Evolutionary conservation across 495 filamentous ascomycete species (phyloP).

Genomic region (Ramalina peruviana): DNA sequence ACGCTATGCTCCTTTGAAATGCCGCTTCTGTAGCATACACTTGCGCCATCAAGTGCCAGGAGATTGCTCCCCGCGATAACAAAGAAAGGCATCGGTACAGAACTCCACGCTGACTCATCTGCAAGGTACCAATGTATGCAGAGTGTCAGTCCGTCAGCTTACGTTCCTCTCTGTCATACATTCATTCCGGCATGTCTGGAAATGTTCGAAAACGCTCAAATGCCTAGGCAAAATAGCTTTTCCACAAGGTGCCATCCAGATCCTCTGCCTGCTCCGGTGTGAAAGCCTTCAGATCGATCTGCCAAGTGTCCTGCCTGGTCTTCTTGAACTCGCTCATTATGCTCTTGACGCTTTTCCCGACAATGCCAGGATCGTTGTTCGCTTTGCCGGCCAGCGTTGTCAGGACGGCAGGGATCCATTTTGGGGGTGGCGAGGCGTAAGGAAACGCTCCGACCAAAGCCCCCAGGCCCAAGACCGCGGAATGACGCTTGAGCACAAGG

Average conservation of each 20-base stretch:
- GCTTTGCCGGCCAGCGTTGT: constrained; percentile 74
- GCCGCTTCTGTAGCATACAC: too few relatives aligned
- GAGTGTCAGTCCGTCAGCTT: too few relatives aligned
- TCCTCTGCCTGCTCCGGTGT: constrained; percentile 86
- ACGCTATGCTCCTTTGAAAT: too few relatives aligned
- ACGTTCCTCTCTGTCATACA: too few relatives aligned
- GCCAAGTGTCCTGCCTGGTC: constrained; percentile 98
- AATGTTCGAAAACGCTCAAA: too few relatives aligned
- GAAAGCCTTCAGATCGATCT: constrained; percentile 94
- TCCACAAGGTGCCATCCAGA: constrained; percentile 93
- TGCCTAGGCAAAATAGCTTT: constrained; percentile 79
- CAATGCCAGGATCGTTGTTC: constrained; percentile 77
- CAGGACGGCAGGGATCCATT: constrained; percentile 87
- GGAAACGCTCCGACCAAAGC: constrained; percentile 93
- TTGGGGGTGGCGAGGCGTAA: constrained; percentile 81
- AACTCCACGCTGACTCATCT: too few relatives aligned
- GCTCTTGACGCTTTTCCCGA: constrained; percentile 93
- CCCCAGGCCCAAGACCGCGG: constrained; percentile 83
- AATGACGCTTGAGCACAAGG: constrained; percentile 70
- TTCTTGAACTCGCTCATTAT: constrained; percentile 98
- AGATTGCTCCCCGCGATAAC: too few relatives aligned
- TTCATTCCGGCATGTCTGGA: too few relatives aligned
- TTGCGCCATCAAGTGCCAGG: too few relatives aligned
- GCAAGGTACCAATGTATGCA: too few relatives aligned
- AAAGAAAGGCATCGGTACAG: too few relatives aligned